Evolutionary conservation across 163 green algal species (phyloP).

Genomic region (Volvox carteri): DNA sequence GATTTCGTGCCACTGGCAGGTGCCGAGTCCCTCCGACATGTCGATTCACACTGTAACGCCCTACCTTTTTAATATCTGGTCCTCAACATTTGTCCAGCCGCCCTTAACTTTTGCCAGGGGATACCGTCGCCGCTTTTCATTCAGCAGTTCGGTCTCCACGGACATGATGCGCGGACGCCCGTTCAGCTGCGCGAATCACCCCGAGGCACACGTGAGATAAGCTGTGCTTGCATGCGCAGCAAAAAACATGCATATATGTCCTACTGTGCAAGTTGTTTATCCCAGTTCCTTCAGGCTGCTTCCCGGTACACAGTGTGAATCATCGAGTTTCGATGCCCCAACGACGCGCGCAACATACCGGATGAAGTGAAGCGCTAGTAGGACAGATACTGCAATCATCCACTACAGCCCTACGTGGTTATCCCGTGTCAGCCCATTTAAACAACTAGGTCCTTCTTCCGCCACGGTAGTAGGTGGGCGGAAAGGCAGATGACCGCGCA

Average conservation of each 20-base stretch:
- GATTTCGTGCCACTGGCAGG: neutral
- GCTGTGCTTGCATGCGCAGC: neutral
- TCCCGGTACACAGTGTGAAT: no score
- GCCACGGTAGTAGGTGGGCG: no score
- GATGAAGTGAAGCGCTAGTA: no score
- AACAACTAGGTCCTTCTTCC: no score
- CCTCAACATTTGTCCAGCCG: slow-evolving; percentile 79
- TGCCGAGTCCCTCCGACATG: slow-evolving; percentile 40
- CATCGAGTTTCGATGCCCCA: no score
- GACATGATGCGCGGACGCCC: slow-evolving; percentile 8
- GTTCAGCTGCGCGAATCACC: neutral
- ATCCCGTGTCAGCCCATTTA: no score
- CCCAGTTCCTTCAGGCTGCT: no score
- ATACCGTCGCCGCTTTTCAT: slow-evolving; percentile 20
- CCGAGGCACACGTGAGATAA: neutral
- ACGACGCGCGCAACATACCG: no score
- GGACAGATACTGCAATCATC: no score
- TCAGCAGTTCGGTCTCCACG: slow-evolving; percentile 6
- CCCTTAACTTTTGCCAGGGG: slow-evolving; percentile 76
- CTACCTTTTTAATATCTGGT: slow-evolving; percentile 66
- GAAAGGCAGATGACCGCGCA: no score
- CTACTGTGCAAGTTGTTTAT: neutral
- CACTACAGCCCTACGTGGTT: no score
- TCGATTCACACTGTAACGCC: slow-evolving; percentile 1
- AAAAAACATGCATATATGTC: neutral